A percentile compares a stretch with the other conserved stretches of the same genome.
Conservation (phyloP, 768 basidiomycete genomes). For the Serpula lacrymans region DNA sequence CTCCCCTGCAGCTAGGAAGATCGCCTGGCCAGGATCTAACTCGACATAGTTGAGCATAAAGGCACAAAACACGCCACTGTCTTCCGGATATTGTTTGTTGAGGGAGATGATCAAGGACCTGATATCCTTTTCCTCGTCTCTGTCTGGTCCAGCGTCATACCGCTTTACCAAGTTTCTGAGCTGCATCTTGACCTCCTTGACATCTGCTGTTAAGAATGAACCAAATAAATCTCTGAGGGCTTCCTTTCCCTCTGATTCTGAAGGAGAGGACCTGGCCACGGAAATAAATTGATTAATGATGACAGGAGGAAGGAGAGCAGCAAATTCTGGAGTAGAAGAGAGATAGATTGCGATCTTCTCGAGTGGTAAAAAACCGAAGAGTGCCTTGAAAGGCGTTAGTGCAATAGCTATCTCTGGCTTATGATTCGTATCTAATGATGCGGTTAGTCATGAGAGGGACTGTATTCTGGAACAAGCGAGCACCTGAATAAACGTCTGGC, state of each 20-base stretch:
- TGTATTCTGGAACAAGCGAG: background rate
- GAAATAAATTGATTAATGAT: background rate
- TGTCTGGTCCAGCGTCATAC: constrained; percentile 7
- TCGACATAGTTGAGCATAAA: constrained; percentile 54
- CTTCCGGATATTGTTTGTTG: constrained; percentile 48
- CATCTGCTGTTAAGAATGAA: constrained; percentile 1
- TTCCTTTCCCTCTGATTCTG: background rate
- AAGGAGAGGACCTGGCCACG: background rate
- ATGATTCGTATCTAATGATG: constrained; percentile 47
- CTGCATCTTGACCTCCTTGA: background rate
- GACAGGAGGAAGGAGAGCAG: constrained; percentile 1
- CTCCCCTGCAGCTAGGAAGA: constrained; percentile 53
- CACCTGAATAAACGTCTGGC: constrained; percentile 25
- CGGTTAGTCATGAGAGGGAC: too few relatives aligned
- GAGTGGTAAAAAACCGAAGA: constrained; percentile 13
- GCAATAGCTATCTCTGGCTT: constrained; percentile 58
- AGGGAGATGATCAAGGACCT: constrained; percentile 38
- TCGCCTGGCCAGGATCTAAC: constrained; percentile 47
- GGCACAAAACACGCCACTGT: constrained; percentile 51
- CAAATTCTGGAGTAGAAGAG: constrained; percentile 4
- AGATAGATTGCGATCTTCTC: constrained; percentile 1
- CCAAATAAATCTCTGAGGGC: constrained; percentile 4
- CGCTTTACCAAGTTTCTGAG: constrained; percentile 1
- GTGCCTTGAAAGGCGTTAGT: constrained; percentile 40
- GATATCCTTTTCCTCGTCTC: constrained; percentile 13